Conservation (phyloP, 257 asterid species). For the Jasminum sambac region DNA sequence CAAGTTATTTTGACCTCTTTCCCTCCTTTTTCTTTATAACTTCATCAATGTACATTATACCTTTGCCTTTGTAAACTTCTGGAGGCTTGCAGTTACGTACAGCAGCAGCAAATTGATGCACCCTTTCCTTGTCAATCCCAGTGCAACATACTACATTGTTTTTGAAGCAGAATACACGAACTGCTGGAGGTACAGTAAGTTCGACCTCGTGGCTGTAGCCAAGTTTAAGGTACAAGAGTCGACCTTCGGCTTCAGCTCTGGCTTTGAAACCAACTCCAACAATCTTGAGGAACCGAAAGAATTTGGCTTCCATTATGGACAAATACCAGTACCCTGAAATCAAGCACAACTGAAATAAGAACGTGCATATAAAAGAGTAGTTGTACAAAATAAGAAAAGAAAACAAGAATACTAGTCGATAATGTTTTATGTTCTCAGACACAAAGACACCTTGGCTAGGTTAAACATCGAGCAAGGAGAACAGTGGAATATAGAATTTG, state of each 20-base stretch:
- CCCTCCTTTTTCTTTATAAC: conserved; percentile 65
- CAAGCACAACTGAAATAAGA: neutral
- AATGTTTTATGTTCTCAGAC: neutral
- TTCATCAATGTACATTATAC: conserved; percentile 67
- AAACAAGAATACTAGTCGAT: neutral
- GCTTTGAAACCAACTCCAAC: conserved; percentile 74
- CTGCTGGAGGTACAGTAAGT: conserved; percentile 60
- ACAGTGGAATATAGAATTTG: neutral
- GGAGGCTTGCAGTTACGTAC: conserved; percentile 72
- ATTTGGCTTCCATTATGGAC: conserved; percentile 42
- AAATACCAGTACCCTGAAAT: neutral
- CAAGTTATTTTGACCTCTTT: conserved; percentile 48
- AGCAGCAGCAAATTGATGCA: conserved; percentile 70
- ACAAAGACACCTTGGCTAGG: neutral
- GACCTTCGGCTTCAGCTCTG: conserved; percentile 62
- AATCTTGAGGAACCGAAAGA: conserved; percentile 50
- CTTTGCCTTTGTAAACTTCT: conserved; percentile 71
- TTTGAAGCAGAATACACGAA: conserved; percentile 68
- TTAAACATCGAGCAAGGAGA: neutral
- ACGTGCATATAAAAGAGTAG: neutral
- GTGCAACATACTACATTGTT: conserved; percentile 63
- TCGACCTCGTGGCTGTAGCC: conserved; percentile 71
- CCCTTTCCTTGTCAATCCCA: conserved; percentile 64
- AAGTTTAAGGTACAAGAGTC: conserved; percentile 51
- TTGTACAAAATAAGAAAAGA: neutral